Evolutionary conservation across 1,284 basidiomycete genomes (phyloP), one percentile per base, ranked within the genome.

Genomic region (Ganoderma lingzhi): DNA sequence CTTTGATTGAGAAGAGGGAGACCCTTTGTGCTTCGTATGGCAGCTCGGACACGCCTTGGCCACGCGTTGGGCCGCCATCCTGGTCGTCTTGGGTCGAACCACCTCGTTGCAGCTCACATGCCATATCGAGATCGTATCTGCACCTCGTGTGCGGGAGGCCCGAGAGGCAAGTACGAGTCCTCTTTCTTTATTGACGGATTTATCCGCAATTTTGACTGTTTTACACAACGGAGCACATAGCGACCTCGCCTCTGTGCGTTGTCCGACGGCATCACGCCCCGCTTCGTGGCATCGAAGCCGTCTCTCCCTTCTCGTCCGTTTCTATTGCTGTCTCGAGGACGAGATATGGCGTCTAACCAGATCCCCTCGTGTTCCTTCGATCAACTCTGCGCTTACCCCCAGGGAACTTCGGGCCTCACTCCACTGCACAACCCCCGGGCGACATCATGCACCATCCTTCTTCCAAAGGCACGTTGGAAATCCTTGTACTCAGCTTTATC

Each of bases 401-500:
- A 81, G 83, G 80, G 82, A 83, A 82, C 82, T 84, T 86, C 87
- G 87, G 88, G 84, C 81, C 82, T 81, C 84, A 84, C 89, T 90
- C 90, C 89, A 92, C 89, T 84, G 82, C 83, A 84, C 86, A 87
- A 85, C 81, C 83, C 82, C 83, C 84, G 83, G 83, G 80, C 84
- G 84, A 85, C 79, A 83, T 82, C 80, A 84, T 82, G 83, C 84
- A 73, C 62, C 76, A 75, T 82, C 81, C 85, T 89, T 89, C 88
- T 87, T 82, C 78, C 80, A 82, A 81, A 82, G 84, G 85, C 92
- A 92, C 90, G 90, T 91, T 92, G 83, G 81, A 84, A 78, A 79
- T 81, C 83, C 81, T 84, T 85, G 83, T 85, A 85, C 86, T 86
- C 87, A 84, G 83, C 85, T 87, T 88, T 88, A 88, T 90, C 89